Base-by-base conservation (phyloP, 2,329 filamentous ascomycete genomes). In the Alternaria conjuncta region DNA sequence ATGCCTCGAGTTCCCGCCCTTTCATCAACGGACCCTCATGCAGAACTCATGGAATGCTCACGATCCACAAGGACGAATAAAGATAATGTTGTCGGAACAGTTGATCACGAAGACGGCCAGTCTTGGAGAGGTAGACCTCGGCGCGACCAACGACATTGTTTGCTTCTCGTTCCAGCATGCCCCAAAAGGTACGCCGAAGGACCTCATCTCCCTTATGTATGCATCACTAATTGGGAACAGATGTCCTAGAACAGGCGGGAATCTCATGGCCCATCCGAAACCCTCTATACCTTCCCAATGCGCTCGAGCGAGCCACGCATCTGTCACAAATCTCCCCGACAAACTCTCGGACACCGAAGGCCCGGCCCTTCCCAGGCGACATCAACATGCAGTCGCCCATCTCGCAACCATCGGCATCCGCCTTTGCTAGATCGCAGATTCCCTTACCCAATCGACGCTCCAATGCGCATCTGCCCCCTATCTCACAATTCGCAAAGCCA, bases 131-230 rank as follows among this genome's bases (percentile, higher is more conserved):
- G 23, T 70, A 2, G 68, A 74, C 9, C 88, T 92, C 67, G 89
- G 92, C 71, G 84, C 88, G 44, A 82, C 92, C 65, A 91, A 90
- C 74, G 92, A 94, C 71, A 80, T 93, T 47, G 87, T 94, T 23
- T 87, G 87, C 13, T 96, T 97, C 78, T 90, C 93, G 1, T 97
- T 96, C 72, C 92, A 96, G 74, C 92, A 96, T 82, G 93, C 92
- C 32, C 93, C 93, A 1, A 81, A 92, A 58, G 86, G 93, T 95
- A 82, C 69, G 84, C 80, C 18, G 15, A 6, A 15, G 12, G 47
- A 26, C 20, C 20, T 6, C 5, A n/a, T 5, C 15, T 2, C 12
- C 10, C 2, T 32, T 41, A 36, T 10, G 26, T 43, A 28, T 23
- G 5, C 3, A 20, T 21, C 32, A 8, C 64, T 67, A 20, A 70